Evolutionary conservation across 129 eudicot species (phyloP).

Genomic region (Centella asiatica): DNA sequence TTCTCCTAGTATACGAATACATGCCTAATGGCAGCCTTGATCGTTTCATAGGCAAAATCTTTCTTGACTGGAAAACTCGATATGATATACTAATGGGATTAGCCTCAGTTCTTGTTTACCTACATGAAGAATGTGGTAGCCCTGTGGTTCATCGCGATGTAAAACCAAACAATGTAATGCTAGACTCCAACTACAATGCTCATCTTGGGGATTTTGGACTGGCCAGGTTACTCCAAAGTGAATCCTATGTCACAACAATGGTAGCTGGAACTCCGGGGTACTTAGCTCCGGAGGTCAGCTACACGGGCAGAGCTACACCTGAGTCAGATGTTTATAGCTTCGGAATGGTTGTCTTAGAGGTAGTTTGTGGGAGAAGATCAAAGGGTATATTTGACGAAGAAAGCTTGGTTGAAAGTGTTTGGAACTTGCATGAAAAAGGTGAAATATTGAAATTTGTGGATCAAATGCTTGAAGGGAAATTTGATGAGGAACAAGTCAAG

Average conservation of each 20-base stretch:
- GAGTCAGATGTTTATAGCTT: constrained; percentile 68
- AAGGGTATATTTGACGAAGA: constrained; percentile 51
- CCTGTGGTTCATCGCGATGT: constrained; percentile 72
- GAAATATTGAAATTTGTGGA: constrained; percentile 40
- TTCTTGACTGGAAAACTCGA: constrained; percentile 48
- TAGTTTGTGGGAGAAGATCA: constrained; percentile 64
- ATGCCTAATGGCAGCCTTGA: constrained; percentile 81
- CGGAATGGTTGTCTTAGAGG: constrained; percentile 67
- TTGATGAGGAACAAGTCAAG: constrained; percentile 34
- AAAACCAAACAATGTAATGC: constrained; percentile 71
- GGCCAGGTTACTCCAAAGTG: constrained; percentile 49
- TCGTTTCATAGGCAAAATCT: constrained; percentile 37
- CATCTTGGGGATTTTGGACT: constrained; percentile 74
- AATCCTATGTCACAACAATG: constrained; percentile 50
- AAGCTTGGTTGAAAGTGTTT: constrained; percentile 45
- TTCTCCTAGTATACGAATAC: constrained; percentile 63
- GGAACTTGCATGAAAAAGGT: constrained; percentile 42
- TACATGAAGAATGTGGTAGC: constrained; percentile 64
- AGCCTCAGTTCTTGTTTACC: constrained; percentile 59
- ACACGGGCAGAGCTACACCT: constrained; percentile 59
- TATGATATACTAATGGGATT: constrained; percentile 44
- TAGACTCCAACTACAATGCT: constrained; percentile 50
- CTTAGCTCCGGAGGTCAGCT: constrained; percentile 68
- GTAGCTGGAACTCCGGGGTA: constrained; percentile 70
- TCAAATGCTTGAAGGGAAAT: constrained; percentile 24